Evolutionary conservation across 2,329 filamentous ascomycete genomes (phyloP), one percentile per base, ranked within the genome.

Genomic region (Periglandula ipomoeae): DNA sequence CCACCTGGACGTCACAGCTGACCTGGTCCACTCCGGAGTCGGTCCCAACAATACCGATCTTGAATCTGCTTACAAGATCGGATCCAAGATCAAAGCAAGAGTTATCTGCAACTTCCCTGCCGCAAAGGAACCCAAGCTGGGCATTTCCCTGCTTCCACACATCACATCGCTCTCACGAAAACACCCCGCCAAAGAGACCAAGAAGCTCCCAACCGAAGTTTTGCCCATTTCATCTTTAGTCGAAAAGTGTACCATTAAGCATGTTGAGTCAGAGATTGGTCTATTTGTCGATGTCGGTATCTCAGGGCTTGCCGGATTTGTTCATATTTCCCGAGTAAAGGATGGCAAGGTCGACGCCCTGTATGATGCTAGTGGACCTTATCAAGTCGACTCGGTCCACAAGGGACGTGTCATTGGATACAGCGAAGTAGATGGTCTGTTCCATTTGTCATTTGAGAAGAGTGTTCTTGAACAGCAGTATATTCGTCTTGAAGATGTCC

Each of bases 271-370:
- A 5, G 82, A 84, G 3, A 79, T 91, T 52, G 94, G 93, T 47
- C 73, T 96, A 2, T 95, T 94, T 59, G 75, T 89, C 7, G 79
- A 86, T 55, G 68, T 89, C 35, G 83, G 82, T 2, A 55, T 69
- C 15, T 53, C 65, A 4, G 88, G 82, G 26, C 72, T 91, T 3
- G 73, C 79, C n/a, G 88, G 88, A 9, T 98, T 96, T 60, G 89
- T 94, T 20, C 93, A 98, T 65, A 94, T 98, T 55, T 98, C 93
- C 1, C 81, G 87, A 54, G 79, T 98, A 52, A 86, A 91, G 51
- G 91, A 98, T 63, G 84, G 85, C 56, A 95, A 93, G 64, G 78
- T 96, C 47, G 93, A 97, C 54, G 80, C 79, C 1, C 73, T 98
- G 5, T 87, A 87, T 13, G 81, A 88, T 54, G 74, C 81, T 3